Evolutionary conservation across 495 filamentous ascomycete species (phyloP), one percentile per base, ranked within the genome.

Genomic region (Filosporella fistucella): DNA sequence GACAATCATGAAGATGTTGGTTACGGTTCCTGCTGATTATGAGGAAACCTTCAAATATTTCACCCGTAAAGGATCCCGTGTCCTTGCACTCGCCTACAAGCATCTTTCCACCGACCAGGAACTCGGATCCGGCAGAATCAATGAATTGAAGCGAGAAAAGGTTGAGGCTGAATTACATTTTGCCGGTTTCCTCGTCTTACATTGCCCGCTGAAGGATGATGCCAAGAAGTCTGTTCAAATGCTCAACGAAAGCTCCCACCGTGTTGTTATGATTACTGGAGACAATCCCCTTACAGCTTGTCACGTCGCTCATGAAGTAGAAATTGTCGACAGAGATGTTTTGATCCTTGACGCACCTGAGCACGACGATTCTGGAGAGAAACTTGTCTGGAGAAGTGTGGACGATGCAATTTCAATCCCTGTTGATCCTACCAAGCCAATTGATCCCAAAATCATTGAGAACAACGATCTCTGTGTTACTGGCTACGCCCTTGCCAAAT

Each of bases 41-140:
- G 93, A 99, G 61, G 94, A 99, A 66, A 97, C 94, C 0, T 99
- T 79, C 77, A 99, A 97, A 64, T 84, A 95, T 67, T 99, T 96
- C 63, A 97, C 91, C 44, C 81, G 93, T 48, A 93, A 91, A 51
- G 93, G 93, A 56, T 89, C 88, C 42, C 82, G 93, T 67, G 93
- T 99, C 11, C 75, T 99, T 28, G 88, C 93, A 40, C 81, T 99
- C 11, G 94, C 84, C 16, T 97, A 94, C 71, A 95, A 94, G 67
- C 88, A 91, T 57, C 76, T 99, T 10, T 81, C 88, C 7, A 65
- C 71, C 1, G 90, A 95, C 28, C 66, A 77, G 6, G 94, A 99
- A 57, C 68, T 96, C 41, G 85, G 87, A 30, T 81, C 86, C 50
- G 72, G 72, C 56, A 87, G 80, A 54, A 89, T 99, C 68, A 99